Conservation (phyloP, 768 basidiomycete genomes). For the Tulasnella sp. region DNA sequence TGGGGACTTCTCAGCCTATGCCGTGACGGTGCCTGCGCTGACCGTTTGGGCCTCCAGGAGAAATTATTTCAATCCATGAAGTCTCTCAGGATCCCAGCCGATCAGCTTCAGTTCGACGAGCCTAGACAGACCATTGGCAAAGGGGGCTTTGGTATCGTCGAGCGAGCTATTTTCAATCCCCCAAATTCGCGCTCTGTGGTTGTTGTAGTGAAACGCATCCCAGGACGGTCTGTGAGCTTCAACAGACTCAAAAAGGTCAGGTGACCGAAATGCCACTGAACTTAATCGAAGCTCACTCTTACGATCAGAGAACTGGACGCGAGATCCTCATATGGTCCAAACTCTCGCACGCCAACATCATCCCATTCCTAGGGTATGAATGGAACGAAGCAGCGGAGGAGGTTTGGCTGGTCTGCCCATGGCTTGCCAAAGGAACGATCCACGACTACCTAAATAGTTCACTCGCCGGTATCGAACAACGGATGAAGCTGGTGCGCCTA, state of each 20-base stretch:
- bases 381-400: not conserved
- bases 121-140: not conserved
- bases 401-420: constrained; percentile 5
- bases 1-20: not conserved
- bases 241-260: not conserved
- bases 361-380: not conserved
- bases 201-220: not conserved
- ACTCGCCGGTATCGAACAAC: not conserved
- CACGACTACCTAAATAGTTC: not conserved
- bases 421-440: not conserved
- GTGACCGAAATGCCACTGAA: not conserved
- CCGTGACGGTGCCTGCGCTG: not conserved
- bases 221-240: not conserved
- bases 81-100: not conserved
- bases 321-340: constrained; percentile 19
- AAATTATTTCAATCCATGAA: not conserved
- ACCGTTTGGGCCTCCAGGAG: not conserved
- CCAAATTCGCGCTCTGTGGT: not conserved
- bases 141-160: not conserved
- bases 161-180: not conserved
- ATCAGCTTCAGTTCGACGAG: not conserved
- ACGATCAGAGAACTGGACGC: not conserved
- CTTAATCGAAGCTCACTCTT: not conserved
- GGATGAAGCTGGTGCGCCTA: not conserved
- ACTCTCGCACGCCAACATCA: not conserved